phyloP scores from a whole-genome alignment of 768 basidiomycete species.

The Hortiboletus flavorubellus region DNA sequence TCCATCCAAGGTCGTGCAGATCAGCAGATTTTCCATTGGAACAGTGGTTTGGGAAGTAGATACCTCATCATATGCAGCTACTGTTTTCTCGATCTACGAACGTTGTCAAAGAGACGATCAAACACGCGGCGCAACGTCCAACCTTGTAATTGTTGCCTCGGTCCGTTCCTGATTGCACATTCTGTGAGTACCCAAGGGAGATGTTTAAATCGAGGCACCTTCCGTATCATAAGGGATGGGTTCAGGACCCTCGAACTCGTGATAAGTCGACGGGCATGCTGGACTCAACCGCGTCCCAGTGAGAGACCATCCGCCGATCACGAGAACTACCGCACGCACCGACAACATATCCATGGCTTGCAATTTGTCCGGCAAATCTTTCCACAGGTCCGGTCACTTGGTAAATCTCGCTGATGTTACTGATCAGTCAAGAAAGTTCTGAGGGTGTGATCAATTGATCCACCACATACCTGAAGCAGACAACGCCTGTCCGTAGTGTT shows the following conservation, averaged over 20 bases:
- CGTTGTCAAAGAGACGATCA: conserved; percentile 3
- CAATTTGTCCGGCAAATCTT: conserved; percentile 84
- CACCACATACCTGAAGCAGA: conserved; percentile 66
- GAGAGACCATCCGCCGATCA: not conserved
- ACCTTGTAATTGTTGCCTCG: conserved; percentile 93
- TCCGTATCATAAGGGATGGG: conserved; percentile 85
- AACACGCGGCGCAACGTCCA: conserved; percentile 15
- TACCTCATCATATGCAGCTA: conserved; percentile 88
- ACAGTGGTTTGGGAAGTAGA: not conserved
- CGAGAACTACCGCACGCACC: conserved; percentile 42
- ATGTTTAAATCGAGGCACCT: conserved; percentile 41
- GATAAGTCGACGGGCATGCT: conserved; percentile 86
- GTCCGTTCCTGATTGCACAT: conserved; percentile 60
- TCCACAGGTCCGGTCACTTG: conserved; percentile 98
- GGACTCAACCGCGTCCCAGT: not conserved
- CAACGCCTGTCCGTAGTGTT: conserved; percentile 50
- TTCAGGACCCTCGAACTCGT: conserved; percentile 90
- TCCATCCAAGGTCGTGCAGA: not conserved
- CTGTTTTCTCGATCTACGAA: conserved; percentile 78
- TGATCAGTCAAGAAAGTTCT: not conserved
- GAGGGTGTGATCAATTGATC: not conserved
- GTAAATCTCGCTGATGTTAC: conserved; percentile 78
- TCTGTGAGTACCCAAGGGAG: not conserved
- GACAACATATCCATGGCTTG: conserved; percentile 80
- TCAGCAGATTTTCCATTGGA: not conserved